A percentile compares a stretch with the other conserved stretches of the same genome.
These are phyloP conservation scores for Saturnispora mendoncae DNA, from an alignment of 805 yeast genomes.

Conservation along the genomic window DNA sequence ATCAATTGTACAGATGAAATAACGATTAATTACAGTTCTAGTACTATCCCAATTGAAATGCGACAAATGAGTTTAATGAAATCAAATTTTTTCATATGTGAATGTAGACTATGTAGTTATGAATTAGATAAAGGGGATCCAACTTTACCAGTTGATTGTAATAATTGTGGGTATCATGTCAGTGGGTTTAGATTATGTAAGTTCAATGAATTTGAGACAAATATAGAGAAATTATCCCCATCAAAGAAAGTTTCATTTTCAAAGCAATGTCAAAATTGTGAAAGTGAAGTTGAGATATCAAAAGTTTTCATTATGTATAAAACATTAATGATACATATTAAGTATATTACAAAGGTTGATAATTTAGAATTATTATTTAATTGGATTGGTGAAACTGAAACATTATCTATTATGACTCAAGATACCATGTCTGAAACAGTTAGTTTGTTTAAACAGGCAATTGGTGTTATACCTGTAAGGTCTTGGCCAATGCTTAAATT, in stretches of 20 bases:
- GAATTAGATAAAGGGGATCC: conserved; percentile 17
- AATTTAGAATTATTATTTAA: neutral
- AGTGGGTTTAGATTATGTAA: conserved; percentile 15
- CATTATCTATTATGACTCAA: neutral
- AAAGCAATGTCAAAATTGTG: conserved; percentile 8
- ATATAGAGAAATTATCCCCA: neutral
- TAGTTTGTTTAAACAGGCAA: neutral
- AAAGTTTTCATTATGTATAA: neutral
- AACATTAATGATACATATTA: neutral
- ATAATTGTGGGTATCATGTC: conserved; percentile 16
- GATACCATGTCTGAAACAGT: conserved; percentile 2
- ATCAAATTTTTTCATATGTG: conserved; percentile 29
- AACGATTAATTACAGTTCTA: neutral
- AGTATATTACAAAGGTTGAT: neutral
- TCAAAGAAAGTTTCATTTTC: neutral
- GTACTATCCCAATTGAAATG: conserved; percentile 22
- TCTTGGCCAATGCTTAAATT: conserved; percentile 20
- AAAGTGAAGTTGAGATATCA: neutral
- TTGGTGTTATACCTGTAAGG: conserved; percentile 12
- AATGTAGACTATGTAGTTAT: conserved; percentile 24
- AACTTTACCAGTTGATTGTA: conserved; percentile 24
- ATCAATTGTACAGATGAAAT: neutral
- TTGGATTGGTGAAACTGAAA: neutral
- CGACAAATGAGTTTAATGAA: conserved; percentile 23
- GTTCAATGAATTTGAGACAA: too few species aligned